These are phyloP conservation scores for Salix viminalis DNA, from an alignment of 345 rosid species.

Conservation along the genomic window DNA sequence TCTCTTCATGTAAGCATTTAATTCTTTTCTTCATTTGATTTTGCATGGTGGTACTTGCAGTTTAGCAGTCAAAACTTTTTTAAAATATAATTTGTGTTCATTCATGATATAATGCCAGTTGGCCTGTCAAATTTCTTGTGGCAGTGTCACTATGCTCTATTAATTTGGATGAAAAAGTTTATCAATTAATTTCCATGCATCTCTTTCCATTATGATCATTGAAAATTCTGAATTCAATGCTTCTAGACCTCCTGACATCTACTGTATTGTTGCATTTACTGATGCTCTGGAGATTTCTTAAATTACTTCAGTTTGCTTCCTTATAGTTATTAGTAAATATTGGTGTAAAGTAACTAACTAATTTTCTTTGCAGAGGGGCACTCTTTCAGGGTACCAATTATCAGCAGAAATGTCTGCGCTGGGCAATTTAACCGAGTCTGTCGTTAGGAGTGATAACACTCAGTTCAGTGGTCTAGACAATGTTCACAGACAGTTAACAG, in stretches of 20 bases:
- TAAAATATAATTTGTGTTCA: neutral
- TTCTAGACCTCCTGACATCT: neutral
- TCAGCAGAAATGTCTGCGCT: constrained; percentile 25
- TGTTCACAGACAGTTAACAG: constrained; percentile 30
- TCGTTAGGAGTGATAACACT: constrained; percentile 22
- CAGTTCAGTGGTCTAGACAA: constrained; percentile 27
- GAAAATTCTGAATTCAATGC: neutral
- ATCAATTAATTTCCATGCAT: neutral
- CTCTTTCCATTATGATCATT: neutral
- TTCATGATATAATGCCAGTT: neutral
- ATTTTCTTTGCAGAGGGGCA: constrained; percentile 39
- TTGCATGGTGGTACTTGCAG: neutral
- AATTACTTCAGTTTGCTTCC: neutral
- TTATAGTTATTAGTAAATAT: neutral
- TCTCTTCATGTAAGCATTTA: neutral
- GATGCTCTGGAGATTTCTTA: neutral
- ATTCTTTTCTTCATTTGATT: neutral
- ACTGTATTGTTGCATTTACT: neutral
- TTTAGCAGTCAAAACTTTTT: neutral
- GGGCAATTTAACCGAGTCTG: constrained; percentile 20
- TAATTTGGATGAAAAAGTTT: neutral
- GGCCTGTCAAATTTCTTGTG: neutral
- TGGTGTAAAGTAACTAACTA: neutral
- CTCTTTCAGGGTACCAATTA: constrained; percentile 19
- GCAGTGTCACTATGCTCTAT: neutral